These are phyloP conservation scores for Stachybotrys echinatus DNA, from an alignment of 2,329 filamentous ascomycete genomes.

Conservation along the genomic window DNA sequence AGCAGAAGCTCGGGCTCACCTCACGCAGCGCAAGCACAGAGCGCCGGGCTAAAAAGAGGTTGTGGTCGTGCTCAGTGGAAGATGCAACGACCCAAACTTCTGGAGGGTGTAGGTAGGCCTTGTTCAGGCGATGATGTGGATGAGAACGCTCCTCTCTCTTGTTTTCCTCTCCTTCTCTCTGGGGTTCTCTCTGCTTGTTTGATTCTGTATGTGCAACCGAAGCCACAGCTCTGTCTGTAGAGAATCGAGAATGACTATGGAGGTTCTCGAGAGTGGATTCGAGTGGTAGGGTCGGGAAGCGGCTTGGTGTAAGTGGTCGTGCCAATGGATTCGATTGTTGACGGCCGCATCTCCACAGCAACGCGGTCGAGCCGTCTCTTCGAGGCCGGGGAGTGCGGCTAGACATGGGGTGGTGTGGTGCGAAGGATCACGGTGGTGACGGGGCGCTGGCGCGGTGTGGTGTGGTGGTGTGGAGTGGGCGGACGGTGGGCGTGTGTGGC, in stretches of 20 bases:
- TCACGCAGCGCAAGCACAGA: constrained; percentile 80
- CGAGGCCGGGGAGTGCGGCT: too few relatives aligned
- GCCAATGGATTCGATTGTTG: constrained; percentile 12
- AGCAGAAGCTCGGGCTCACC: constrained; percentile 39
- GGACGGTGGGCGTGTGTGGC: too few relatives aligned
- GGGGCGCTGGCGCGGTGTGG: too few relatives aligned
- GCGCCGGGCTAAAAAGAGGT: constrained; percentile 60
- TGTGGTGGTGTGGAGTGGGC: too few relatives aligned
- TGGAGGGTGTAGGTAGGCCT: constrained; percentile 17
- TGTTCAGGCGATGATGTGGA: constrained; percentile 22
- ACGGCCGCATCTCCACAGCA: neutral
- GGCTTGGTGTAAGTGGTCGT: constrained; percentile 13
- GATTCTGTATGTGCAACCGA: neutral
- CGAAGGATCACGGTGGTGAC: too few relatives aligned
- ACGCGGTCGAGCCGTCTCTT: too few relatives aligned
- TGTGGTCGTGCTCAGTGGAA: constrained; percentile 43
- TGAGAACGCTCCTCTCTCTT: constrained; percentile 10
- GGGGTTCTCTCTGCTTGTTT: constrained; percentile 4
- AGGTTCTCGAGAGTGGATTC: constrained; percentile 15
- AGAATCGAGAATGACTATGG: constrained; percentile 13
- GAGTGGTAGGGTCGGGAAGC: neutral
- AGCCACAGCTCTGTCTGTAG: constrained; percentile 6
- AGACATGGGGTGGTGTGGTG: too few relatives aligned
- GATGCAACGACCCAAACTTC: constrained; percentile 7
- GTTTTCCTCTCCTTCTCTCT: constrained; percentile 1